Percentiles rank a stretch among this genome's conserved stretches.
phyloP scores from a whole-genome alignment of 306 rosid species.

The Trifolium subterraneum region DNA sequence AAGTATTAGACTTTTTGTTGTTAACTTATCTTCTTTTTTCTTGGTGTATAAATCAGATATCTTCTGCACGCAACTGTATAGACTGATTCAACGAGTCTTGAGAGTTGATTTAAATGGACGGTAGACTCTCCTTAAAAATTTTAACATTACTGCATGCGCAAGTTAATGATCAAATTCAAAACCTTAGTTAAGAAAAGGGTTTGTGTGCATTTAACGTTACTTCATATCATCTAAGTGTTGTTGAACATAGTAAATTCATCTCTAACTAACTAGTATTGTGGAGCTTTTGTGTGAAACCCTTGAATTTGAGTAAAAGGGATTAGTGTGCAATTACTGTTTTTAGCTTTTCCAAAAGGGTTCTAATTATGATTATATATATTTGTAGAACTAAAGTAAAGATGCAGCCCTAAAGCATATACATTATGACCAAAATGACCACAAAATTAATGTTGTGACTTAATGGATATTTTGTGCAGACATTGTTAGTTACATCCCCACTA shows the following conservation, averaged over 20 bases:
- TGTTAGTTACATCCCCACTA: slow-evolving; percentile 45
- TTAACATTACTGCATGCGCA: no score
- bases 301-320: slow-evolving; percentile 32
- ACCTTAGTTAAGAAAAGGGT: no score
- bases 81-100: no score
- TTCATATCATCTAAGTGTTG: no score
- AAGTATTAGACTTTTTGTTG: neutral
- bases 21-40: no score
- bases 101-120: no score
- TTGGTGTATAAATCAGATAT: no score
- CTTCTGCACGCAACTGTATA: no score
- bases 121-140: no score
- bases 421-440: slow-evolving; percentile 18
- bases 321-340: slow-evolving; percentile 7
- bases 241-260: neutral
- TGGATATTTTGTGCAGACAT: neutral
- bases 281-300: slow-evolving; percentile 45
- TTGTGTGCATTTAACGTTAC: no score
- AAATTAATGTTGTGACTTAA: neutral
- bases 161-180: no score
- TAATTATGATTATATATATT: slow-evolving; percentile 22
- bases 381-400: slow-evolving; percentile 6
- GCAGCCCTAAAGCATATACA: slow-evolving; percentile 10
- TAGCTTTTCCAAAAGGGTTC: neutral
- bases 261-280: neutral